Base-by-base conservation (phyloP, 1,284 basidiomycete species). In the Trichosporon ovoides region DNA sequence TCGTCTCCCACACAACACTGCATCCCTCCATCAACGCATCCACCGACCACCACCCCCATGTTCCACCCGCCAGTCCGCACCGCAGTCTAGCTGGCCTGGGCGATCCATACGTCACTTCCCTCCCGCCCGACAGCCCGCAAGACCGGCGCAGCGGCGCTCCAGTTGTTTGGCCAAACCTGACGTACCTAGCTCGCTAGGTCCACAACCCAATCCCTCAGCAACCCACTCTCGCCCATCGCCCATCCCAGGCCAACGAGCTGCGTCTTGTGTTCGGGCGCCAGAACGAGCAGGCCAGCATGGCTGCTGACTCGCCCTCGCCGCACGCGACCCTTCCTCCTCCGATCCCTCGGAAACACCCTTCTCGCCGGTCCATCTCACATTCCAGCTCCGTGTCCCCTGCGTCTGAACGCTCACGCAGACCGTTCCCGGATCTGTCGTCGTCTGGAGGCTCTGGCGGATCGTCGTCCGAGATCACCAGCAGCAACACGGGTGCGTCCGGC, bases 261-360 rank as follows among this genome's bases (percentile, higher is more conserved):
- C 43, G 28, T 24, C 43, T 20, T 31, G 16, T 24, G 43, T 31
- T 24, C 28, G 43, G 22, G 22, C 24, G 43, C 43, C 18, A 48
- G 43, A 31, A 31, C 24, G 43, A 31, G 43, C 43, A 48, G 28
- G 43, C 43, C 43, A 48, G 24, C 22, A 48, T 48, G 43, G 43
- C 43, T 48, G 28, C 43, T 28, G 43, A 48, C 43, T 48, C 43
- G 43, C 43, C 43, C 22, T 48, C 43, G 24, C 43, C 43, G 43
- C 43, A 24, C 43, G 43, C 43, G 43, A 48, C 43, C 28, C 43
- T 48, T 22, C 43, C 43, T 14, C 43, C 43, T 16, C 43, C 43
- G 43, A 48, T 48, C 43, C 43, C 43, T 48, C 43, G 43, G 22
- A 48, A 48, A 24, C 43, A 48, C 22, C 43, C 43, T 48, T 48